Base-by-base conservation (phyloP, 371 early-diverging fungal genomes). In the Quaeritorhiza haematococci region DNA sequence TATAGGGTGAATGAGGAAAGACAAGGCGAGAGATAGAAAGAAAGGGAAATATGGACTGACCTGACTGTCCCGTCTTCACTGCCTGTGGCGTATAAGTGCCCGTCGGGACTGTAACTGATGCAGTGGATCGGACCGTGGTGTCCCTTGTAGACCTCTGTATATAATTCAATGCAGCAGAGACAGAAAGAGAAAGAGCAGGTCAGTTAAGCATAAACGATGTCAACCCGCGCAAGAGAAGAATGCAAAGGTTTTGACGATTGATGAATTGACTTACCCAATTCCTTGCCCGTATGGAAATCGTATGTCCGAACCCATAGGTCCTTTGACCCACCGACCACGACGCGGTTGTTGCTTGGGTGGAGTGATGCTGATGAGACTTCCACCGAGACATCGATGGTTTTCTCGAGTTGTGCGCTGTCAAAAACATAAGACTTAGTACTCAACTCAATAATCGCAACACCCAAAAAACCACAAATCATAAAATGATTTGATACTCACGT, bases 111-210 rank as follows among this genome's bases (percentile, higher is more conserved):
- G 63, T 90, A 90, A 57, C 88, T 87, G 30, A 88, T 87, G 45
- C 88, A 87, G 56, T 91, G 91, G 35, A 92, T 84, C 0, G 89
- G 86, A 1, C 91, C 91, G 61, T 91, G 91, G 67, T 92, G 93
- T 24, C 93, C 93, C 64, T 90, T 89, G 63, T 87, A 86, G 6
- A 87, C 79, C 63, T 89, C 90, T 59, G 66, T 53, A 30, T 21
- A 45, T 10, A 48, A 41, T 34, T n/a, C n/a, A n/a, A n/a, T n/a
- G n/a, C n/a, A n/a, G n/a, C n/a, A n/a, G n/a, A n/a, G n/a, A n/a
- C n/a, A n/a, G n/a, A n/a, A n/a, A n/a, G n/a, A n/a, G n/a, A n/a
- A n/a, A n/a, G n/a, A n/a, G n/a, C n/a, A n/a, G n/a, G n/a, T n/a
- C n/a, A 38, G 19, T 38, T 38, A 13, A 38, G 19, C 19, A 13